Conservation (phyloP, 768 basidiomycete genomes). For the Krasilnikovozyma curviuscula region DNA sequence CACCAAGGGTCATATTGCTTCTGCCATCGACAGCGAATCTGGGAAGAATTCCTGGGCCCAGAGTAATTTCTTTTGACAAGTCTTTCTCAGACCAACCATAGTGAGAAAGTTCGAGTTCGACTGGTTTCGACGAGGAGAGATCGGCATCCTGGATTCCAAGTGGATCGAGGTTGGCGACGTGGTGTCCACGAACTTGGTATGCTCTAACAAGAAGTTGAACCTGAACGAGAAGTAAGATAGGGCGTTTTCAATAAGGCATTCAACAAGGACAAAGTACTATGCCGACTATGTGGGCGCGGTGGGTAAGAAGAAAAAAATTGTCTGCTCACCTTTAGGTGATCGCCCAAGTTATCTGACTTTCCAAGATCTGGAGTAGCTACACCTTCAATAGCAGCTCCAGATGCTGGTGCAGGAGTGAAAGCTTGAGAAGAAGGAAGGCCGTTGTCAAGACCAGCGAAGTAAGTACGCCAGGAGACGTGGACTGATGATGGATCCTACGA, state of each 20-base stretch:
- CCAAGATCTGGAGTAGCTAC: conserved; percentile 48
- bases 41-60: conserved; percentile 89
- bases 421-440: conserved; percentile 49
- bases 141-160: conserved; percentile 83
- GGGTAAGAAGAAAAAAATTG: neutral
- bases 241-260: neutral
- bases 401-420: conserved; percentile 59
- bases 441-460: conserved; percentile 82
- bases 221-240: conserved; percentile 29
- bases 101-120: conserved; percentile 79
- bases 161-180: conserved; percentile 86
- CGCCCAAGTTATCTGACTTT: conserved; percentile 64
- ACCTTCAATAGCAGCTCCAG: conserved; percentile 42
- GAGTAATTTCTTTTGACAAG: conserved; percentile 78
- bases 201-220: conserved; percentile 94
- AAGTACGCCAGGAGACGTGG: conserved; percentile 81
- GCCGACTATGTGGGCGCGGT: neutral
- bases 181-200: conserved; percentile 97
- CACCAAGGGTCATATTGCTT: conserved; percentile 69
- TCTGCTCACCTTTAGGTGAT: conserved; percentile 66
- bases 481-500: conserved; percentile 65
- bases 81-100: conserved; percentile 93
- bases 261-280: neutral
- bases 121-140: conserved; percentile 53
- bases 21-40: conserved; percentile 75